Base-by-base conservation (phyloP, 495 filamentous ascomycete genomes). In the Aspergillus nidulans region DNA sequence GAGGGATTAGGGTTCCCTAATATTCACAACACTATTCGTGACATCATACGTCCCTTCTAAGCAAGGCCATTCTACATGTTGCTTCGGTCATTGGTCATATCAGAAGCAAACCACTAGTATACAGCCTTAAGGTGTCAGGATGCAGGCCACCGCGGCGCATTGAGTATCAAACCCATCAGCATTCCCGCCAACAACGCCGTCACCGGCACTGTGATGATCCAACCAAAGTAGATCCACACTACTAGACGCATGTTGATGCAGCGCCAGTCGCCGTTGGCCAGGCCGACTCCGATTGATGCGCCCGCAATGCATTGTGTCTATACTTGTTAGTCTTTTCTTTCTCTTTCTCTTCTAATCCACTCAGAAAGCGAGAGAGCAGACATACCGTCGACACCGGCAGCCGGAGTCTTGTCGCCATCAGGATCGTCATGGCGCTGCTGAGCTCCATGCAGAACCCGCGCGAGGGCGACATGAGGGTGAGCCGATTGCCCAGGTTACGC, bases 261-360 rank as follows among this genome's bases (percentile, higher is more conserved):
- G 3, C 52, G 52, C 52, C 52, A 54, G 52, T 54, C 52, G 6
- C 52, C 52, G 15, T 54, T 54, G 3, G 52, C 52, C 18, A 54
- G 42, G 0, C 52, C 52, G 28, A 54, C 52, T 0, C 52, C 52
- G 12, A 54, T 47, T 3, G 52, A 54, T 1, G 52, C 52, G 0
- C 52, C 52, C 6, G 52, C 52, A 0, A 54, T 54, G 20, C 52
- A 54, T 16, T 54, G 52, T 18, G 52, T 54, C 52, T 54, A 25
- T 9, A 9, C 19, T n/a, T 15, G 25, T 52, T 23, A 52, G 39
- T 15, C n/a, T n/a, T n/a, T n/a, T n/a, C n/a, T n/a, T n/a, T n/a
- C n/a, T n/a, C n/a, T n/a, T n/a, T n/a, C n/a, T n/a, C n/a, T n/a
- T n/a, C n/a, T n/a, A n/a, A n/a, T n/a, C n/a, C 1, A 3, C 2